Conservation (phyloP, 306 rosid genomes). For the Hylodesmum podocarpum region DNA sequence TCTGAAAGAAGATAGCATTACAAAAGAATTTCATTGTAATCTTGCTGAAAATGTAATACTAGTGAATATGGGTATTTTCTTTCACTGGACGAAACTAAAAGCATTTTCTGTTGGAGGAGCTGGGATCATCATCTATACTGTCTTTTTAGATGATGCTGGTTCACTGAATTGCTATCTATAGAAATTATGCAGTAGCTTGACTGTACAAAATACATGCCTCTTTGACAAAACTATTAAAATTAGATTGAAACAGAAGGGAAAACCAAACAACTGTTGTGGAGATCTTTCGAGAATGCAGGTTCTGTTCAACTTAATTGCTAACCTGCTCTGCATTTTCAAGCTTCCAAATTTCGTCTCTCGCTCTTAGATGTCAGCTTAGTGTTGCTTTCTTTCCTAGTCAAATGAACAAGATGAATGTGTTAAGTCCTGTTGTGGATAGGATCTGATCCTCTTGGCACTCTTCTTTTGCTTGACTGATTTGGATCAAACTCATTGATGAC, state of each 20-base stretch:
- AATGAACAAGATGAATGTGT: conserved; percentile 27
- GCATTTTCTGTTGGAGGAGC: conserved; percentile 38
- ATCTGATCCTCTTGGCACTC: conserved; percentile 84
- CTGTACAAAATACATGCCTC: conserved; percentile 58
- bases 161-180: conserved; percentile 45
- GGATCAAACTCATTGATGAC: conserved; percentile 52
- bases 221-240: conserved; percentile 34
- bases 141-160: conserved; percentile 38
- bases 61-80: conserved; percentile 43
- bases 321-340: conserved; percentile 46
- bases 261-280: conserved; percentile 36
- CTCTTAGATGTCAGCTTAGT: conserved; percentile 38
- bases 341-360: conserved; percentile 23
- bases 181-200: conserved; percentile 40
- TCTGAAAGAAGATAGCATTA: conserved; percentile 32
- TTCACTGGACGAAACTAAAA: conserved; percentile 25
- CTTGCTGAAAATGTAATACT: conserved; percentile 36
- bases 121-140: conserved; percentile 36
- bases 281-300: conserved; percentile 44
- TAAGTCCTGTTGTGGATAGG: conserved; percentile 89
- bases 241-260: conserved; percentile 30
- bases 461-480: conserved; percentile 77
- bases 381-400: conserved; percentile 33
- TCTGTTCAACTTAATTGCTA: conserved; percentile 33
- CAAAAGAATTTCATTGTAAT: conserved; percentile 51